These are phyloP conservation scores for Boeremia exigua DNA, from an alignment of 2,329 filamentous ascomycete species.

Conservation along the genomic window DNA sequence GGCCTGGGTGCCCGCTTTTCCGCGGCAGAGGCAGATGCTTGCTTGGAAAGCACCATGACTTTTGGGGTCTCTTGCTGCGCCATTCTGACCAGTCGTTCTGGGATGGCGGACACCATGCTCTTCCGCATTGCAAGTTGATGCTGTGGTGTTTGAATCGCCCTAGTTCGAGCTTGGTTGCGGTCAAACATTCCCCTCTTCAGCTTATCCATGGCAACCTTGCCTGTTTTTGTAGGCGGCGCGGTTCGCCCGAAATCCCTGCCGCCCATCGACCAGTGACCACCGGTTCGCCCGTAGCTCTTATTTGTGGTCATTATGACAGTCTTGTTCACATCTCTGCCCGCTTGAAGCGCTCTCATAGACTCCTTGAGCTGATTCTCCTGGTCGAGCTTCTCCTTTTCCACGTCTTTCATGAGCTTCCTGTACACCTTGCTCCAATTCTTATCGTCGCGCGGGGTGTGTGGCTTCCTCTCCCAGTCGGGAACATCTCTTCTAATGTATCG, in stretches of 20 bases:
- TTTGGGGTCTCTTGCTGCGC: slow-evolving; percentile 33
- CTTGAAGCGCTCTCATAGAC: slow-evolving; percentile 40
- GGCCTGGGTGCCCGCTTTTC: slow-evolving; percentile 13
- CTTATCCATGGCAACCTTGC: slow-evolving; percentile 46
- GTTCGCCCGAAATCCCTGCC: slow-evolving; percentile 34
- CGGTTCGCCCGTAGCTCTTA: slow-evolving; percentile 29
- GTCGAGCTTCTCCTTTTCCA: slow-evolving; percentile 44
- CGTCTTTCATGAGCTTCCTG: slow-evolving; percentile 52
- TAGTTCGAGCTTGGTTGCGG: slow-evolving; percentile 40
- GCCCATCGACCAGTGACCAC: slow-evolving; percentile 25
- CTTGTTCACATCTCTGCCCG: slow-evolving; percentile 38
- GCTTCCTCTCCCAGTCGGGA: slow-evolving; percentile 67
- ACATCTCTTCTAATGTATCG: slow-evolving; percentile 81
- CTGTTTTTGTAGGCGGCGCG: slow-evolving; percentile 41
- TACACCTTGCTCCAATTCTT: slow-evolving; percentile 81
- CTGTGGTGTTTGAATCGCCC: slow-evolving; percentile 35
- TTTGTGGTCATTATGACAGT: slow-evolving; percentile 40
- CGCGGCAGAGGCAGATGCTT: slow-evolving; percentile 32
- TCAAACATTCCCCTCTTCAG: slow-evolving; percentile 43
- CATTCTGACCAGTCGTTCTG: slow-evolving; percentile 41
- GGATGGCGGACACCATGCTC: slow-evolving; percentile 33
- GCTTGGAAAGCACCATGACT: slow-evolving; percentile 34
- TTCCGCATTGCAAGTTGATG: slow-evolving; percentile 37
- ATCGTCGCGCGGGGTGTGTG: slow-evolving; percentile 68
- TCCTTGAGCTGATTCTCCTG: slow-evolving; percentile 42